Percentiles rank a stretch among this genome's conserved stretches.
Conservation (phyloP, 2,329 filamentous ascomycete species). For the Colletotrichum sp. region DNA sequence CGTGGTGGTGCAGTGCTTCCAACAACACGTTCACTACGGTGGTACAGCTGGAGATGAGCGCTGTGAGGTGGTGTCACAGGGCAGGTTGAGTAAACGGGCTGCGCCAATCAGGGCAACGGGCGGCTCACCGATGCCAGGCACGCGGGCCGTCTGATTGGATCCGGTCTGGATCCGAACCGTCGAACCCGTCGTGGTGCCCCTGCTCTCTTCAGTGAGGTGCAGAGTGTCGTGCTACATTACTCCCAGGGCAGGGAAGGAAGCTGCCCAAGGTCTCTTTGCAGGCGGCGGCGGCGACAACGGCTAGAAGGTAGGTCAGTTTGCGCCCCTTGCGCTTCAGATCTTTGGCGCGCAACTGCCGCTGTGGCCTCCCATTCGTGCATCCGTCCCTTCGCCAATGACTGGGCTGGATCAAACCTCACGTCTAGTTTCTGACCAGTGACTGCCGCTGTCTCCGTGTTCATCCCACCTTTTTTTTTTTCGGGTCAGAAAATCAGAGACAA, state of each 20-base stretch:
- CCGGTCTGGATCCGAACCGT: slow-evolving; percentile 1
- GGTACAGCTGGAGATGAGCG: background rate
- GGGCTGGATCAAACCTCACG: background rate
- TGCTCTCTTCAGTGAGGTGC: background rate
- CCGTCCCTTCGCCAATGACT: slow-evolving; percentile 17
- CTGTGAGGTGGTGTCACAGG: background rate
- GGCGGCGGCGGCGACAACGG: background rate
- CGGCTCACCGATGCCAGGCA: slow-evolving; percentile 2
- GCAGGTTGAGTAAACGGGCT: background rate
- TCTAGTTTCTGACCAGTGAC: background rate
- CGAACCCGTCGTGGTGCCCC: background rate
- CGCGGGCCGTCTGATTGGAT: slow-evolving; percentile 6
- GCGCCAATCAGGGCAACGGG: background rate
- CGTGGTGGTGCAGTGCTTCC: background rate
- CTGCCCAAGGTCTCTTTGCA: background rate
- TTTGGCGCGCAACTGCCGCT: slow-evolving; percentile 19
- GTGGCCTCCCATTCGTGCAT: slow-evolving; percentile 19
- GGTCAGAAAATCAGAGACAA: background rate
- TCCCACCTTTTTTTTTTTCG: background rate
- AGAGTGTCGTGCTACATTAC: background rate
- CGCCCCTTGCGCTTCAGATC: slow-evolving; percentile 20
- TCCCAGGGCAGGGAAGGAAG: background rate
- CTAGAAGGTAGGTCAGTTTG: slow-evolving; percentile 3
- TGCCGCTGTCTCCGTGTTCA: slow-evolving; percentile 6
- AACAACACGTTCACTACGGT: background rate